Conservation (phyloP, 345 rosid species). For the Melaleuca quinquenervia region DNA sequence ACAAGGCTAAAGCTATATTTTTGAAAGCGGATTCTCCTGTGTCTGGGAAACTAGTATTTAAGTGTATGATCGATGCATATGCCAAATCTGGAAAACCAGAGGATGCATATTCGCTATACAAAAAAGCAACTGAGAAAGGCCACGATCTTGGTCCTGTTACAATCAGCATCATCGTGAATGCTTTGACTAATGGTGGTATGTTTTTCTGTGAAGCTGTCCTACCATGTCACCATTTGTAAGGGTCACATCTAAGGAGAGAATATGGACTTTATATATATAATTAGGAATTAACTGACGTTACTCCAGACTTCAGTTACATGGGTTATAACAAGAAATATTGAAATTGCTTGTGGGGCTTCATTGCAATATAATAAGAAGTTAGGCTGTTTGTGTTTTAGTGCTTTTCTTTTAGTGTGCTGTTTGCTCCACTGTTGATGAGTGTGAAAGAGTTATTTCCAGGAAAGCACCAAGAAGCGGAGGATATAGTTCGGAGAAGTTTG, state of each 20-base stretch:
- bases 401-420: not conserved
- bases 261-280: not conserved
- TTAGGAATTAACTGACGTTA: not conserved
- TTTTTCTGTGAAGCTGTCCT: not conserved
- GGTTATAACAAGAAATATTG: not conserved
- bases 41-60: slow-evolving; percentile 28
- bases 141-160: slow-evolving; percentile 41
- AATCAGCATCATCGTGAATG: slow-evolving; percentile 57
- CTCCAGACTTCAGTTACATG: not conserved
- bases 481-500: slow-evolving; percentile 26
- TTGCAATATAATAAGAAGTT: not conserved
- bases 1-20: slow-evolving; percentile 45
- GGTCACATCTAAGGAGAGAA: not conserved
- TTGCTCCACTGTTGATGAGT: not conserved
- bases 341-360: not conserved
- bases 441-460: slow-evolving; percentile 25
- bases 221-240: not conserved
- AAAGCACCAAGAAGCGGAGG: slow-evolving; percentile 59
- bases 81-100: slow-evolving; percentile 49
- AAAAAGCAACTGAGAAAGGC: slow-evolving; percentile 30
- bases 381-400: not conserved
- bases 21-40: slow-evolving; percentile 28
- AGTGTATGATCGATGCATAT: slow-evolving; percentile 60
- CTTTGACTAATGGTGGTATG: slow-evolving; percentile 55
- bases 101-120: slow-evolving; percentile 47